Base-by-base conservation (phyloP, 169 alveolate genomes). In the Plasmodium vivax region DNA sequence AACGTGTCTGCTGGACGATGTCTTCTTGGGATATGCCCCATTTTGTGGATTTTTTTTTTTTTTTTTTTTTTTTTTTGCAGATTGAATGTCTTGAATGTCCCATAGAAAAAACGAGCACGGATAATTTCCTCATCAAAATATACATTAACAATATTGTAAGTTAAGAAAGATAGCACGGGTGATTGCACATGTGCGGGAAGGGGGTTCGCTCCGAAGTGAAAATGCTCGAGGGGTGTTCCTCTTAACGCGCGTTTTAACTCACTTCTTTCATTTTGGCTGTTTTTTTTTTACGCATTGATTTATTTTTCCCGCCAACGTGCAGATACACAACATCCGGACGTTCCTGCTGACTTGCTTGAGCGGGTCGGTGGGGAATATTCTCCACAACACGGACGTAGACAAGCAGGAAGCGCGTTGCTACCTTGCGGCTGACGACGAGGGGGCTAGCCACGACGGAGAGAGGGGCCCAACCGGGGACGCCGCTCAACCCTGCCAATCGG, bases 31-130 rank as follows among this genome's bases (percentile, higher is more conserved):
- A n/a, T 41, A 79, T 79, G 16, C 36, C 54, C 36, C 43, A 79
- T 82, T n/a, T 10, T 36, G 62, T 51, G 34, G 27, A 23, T 68
- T 23, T 82, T 82, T 51, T 43, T 23, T 43, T 82, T 23, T 82
- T 43, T 23, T 43, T 82, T 23, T 82, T 82, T 82, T 32, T 23
- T 83, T 58, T 87, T 36, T 71, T 77, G 8, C 51, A 87, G 93
- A 87, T 87, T 54, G 93, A 87, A 87, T 87, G 93, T 87, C 93
- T 87, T 87, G 88, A 87, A 56, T 87, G 93, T 23, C 93, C 93
- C 36, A 79, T 87, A 45, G 93, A 87, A 56, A 87, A 87, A 87
- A 87, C 93, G 38, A 79, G 84, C 83, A 87, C 82, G 10, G 93
- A 87, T 51, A 87, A 87, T 77, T 87, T 87, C 81, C 72, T 87